Evolutionary conservation across 257 asterid genomes (phyloP), one percentile per base, ranked within the genome.

Genomic region (Marsdenia floribunda): DNA sequence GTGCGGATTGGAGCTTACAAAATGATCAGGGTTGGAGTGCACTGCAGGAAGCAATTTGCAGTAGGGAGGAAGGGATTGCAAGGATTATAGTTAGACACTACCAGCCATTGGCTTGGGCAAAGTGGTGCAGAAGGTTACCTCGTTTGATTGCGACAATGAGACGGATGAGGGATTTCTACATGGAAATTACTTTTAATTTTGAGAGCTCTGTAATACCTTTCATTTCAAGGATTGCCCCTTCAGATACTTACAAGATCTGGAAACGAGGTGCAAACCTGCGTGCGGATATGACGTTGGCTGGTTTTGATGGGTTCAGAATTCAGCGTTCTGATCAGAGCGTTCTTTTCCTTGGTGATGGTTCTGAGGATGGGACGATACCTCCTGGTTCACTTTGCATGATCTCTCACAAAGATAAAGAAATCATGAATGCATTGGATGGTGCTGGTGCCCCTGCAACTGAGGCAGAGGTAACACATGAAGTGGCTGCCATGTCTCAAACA

Each of bases 1-100:
- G 98, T 29, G 90, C 96, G 8, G 97, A 95, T 84, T 95, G 99
- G 98, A 95, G 96, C 88, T 83, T 95, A 85, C 99, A 92, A 78
- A 95, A 95, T 52, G 99, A 92, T 42, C 96, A 85, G 38, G 99
- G 99, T 22, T 95, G 99, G 99, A 95, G 98, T 85, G 96, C 99
- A 4, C 65, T 95, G 42, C 98, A 92, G 85, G 99, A 95, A 84
- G 98, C 99, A 26, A 88, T 95, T 74, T 92, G 99, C 78, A 90
- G 72, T 76, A 82, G 88, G 85, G 97, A 90, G 78, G 98, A 92
- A 85, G 88, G 87, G 60, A 87, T 95, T 75, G 98, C 97, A 0
- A 90, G 81, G 87, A 92, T 88, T 76, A 92, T 95, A 49, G 98
- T 92, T 72, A 83, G 91, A 85, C 98, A 90, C 74, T 90, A 92